A percentile compares a stretch with the other conserved stretches of the same genome.
Conservation (phyloP, 306 rosid species). For the Herpetospermum pedunculosum region DNA sequence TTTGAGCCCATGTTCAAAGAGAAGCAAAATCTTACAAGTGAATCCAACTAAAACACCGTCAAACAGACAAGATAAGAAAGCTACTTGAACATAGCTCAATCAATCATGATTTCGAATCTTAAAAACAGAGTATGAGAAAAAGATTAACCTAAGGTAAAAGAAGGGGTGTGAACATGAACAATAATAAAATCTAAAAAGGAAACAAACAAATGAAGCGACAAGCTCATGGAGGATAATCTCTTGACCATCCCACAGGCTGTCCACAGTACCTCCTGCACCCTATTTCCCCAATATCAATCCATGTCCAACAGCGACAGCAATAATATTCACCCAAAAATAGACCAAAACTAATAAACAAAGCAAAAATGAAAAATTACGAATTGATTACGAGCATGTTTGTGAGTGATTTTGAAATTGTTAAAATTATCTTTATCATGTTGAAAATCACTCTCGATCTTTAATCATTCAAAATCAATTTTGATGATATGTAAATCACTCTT, state of each 20-base stretch:
- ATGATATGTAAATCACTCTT: too few species aligned
- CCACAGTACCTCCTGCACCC: constrained; percentile 19
- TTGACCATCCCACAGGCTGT: constrained; percentile 20
- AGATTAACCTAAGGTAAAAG: not conserved
- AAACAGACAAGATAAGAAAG: not conserved
- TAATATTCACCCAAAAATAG: not conserved
- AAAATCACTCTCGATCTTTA: too few species aligned
- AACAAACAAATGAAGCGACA: not conserved
- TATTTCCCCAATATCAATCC: constrained; percentile 10
- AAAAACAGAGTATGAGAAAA: not conserved
- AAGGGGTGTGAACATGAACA: not conserved
- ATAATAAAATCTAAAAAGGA: not conserved
- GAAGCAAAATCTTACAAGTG: not conserved
- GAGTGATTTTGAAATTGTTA: too few species aligned
- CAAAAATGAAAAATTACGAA: not conserved
- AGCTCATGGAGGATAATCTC: not conserved
- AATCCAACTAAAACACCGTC: not conserved
- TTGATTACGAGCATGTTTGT: too few species aligned
- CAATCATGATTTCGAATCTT: not conserved
- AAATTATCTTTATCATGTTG: too few species aligned
- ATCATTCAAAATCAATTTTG: too few species aligned
- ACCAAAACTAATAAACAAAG: not conserved
- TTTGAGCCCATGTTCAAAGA: not conserved
- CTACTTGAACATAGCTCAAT: not conserved
- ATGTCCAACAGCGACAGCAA: not conserved